A percentile compares a stretch with the other conserved stretches of the same genome.
These are phyloP conservation scores for Coemansia sp. DNA, from an alignment of 192 early-diverging fungal species.

Conservation along the genomic window DNA sequence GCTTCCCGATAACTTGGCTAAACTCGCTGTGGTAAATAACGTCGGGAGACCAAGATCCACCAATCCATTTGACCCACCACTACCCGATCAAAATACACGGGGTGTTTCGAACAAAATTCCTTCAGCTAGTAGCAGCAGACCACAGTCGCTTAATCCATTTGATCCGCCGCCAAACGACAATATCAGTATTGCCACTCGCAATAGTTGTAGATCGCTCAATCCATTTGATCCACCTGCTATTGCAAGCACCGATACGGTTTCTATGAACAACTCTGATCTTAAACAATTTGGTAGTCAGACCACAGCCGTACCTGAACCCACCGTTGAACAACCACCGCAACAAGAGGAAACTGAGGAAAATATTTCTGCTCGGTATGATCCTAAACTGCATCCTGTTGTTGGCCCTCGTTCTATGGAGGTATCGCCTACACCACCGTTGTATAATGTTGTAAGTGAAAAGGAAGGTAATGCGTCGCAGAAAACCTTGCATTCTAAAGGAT, in stretches of 20 bases:
- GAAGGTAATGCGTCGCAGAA: neutral
- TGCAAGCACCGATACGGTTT: neutral
- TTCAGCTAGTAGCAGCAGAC: neutral
- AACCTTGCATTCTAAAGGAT: neutral
- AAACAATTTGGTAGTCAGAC: neutral
- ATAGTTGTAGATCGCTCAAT: neutral
- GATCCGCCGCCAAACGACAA: neutral
- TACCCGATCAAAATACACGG: neutral
- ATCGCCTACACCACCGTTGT: slow-evolving; percentile 11
- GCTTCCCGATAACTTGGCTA: slow-evolving; percentile 5
- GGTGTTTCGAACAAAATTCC: too few species aligned
- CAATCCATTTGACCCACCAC: slow-evolving; percentile 3
- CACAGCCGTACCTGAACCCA: too few species aligned
- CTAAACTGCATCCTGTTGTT: slow-evolving; percentile 36
- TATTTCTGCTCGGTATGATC: slow-evolving; percentile 5
- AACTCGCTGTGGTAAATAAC: neutral
- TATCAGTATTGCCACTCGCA: neutral
- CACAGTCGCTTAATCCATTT: neutral
- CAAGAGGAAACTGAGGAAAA: neutral
- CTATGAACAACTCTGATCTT: neutral
- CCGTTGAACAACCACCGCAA: neutral
- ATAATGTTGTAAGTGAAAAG: too few species aligned
- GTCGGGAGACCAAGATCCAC: neutral
- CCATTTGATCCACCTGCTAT: slow-evolving; percentile 1
- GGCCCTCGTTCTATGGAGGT: slow-evolving; percentile 34